A percentile compares a stretch with the other conserved stretches of the same genome.
These are phyloP conservation scores for Coleophoma cylindrospora DNA, from an alignment of 2,329 filamentous ascomycete species.

Conservation along the genomic window DNA sequence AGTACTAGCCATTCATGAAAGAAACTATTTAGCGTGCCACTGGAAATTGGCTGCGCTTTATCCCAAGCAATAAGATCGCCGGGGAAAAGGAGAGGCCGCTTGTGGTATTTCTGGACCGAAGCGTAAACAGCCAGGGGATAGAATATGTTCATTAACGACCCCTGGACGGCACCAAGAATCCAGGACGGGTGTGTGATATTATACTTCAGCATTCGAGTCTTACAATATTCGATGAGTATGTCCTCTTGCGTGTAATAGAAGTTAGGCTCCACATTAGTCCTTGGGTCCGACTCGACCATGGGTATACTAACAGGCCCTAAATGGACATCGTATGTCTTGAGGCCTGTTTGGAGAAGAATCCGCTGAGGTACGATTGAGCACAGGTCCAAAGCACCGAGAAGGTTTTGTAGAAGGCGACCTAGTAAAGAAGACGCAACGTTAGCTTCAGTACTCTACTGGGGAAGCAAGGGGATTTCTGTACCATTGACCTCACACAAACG, in stretches of 20 bases:
- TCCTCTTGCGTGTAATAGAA: conserved; percentile 54
- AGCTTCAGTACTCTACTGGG: too few species aligned
- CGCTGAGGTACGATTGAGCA: conserved; percentile 2
- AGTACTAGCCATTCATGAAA: conserved; percentile 45
- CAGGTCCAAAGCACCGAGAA: conserved; percentile 1
- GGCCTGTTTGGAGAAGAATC: conserved; percentile 22
- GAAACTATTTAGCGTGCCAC: conserved; percentile 41
- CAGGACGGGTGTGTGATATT: conserved; percentile 41
- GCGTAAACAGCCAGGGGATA: conserved; percentile 45
- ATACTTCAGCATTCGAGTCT: conserved; percentile 32
- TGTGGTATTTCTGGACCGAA: conserved; percentile 36
- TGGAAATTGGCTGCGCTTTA: conserved; percentile 32
- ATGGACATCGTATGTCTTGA: conserved; percentile 25
- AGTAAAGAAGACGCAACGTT: too few species aligned
- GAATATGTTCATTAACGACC: conserved; percentile 44
- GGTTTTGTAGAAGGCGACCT: conserved; percentile 1
- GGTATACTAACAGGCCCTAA: conserved; percentile 29
- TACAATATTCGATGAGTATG: conserved; percentile 36
- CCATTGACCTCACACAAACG: conserved; percentile 2
- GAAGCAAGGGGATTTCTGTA: too few species aligned
- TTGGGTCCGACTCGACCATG: conserved; percentile 38
- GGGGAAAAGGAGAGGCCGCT: conserved; percentile 36
- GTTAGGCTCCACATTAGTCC: conserved; percentile 39
- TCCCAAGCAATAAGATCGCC: conserved; percentile 40
- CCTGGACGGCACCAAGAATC: conserved; percentile 31